Base-by-base conservation (phyloP, 1,284 basidiomycete genomes). In the Sanguinoderma infundibulare region DNA sequence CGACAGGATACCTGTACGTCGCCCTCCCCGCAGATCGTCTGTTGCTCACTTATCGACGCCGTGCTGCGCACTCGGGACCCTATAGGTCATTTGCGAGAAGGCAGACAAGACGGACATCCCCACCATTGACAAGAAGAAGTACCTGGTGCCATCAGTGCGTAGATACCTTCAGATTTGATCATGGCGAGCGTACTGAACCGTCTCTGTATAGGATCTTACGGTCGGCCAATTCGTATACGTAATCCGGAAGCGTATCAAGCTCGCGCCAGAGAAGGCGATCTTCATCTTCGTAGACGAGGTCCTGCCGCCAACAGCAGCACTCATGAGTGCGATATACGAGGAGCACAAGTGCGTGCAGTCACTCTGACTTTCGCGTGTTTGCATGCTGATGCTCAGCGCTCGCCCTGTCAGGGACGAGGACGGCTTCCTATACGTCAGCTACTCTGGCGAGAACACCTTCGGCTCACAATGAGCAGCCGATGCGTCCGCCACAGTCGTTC, bases 121-220 rank as follows among this genome's bases (percentile, higher is more conserved):
- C 0, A 97, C 96, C 22, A 98, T 99, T 74, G 98, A 99, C 86
- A 99, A 99, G 94, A 99, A 99, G 93, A 99, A 99, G 84, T 99
- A 99, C 72, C 85, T 99, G 50, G 98, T 99, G 3, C 98, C 98
- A 56, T 97, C 96, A 56, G 95, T 96, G 72, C 69, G 87, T 76
- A 54, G 64, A 34, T 44, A 61, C 17, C 55, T 60, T 14, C 46
- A 55, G 20, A 40, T 46, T 42, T 38, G 24, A 26, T 24, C 67
- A 60, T 56, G 65, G 58, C 55, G 62, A 46, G 34, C 30, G 54
- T 69, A 39, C 65, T 57, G 9, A 58, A 53, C 60, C 14, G 53
- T 26, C 38, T 51, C 50, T 59, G 49, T 46, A 34, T 73, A 98
- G 93, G 97, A 99, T 80, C 82, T 99, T 57, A 99, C 98, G 28